Evolutionary conservation across 371 early-diverging fungal species (phyloP).

Genomic region (Mortierella sp.): DNA sequence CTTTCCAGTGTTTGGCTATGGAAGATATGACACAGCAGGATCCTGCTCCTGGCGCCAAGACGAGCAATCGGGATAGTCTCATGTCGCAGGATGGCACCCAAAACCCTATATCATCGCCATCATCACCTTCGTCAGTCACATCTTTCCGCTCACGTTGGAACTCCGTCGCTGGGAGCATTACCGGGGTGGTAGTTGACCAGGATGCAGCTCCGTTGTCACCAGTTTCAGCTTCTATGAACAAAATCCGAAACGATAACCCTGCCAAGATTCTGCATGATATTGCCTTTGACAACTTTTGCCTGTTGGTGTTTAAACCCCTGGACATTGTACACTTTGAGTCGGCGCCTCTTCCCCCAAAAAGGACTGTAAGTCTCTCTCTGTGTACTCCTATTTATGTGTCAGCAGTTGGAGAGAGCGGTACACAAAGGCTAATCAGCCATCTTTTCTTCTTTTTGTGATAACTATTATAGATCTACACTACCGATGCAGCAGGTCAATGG

Average conservation of each 20-base stretch:
- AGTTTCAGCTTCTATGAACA: slow-evolving; percentile 8
- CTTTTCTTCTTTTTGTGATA: background rate
- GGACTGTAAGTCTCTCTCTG: slow-evolving; percentile 59
- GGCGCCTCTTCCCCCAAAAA: slow-evolving; percentile 63
- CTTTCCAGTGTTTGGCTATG: slow-evolving; percentile 71
- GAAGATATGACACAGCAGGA: slow-evolving; percentile 58
- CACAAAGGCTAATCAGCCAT: background rate
- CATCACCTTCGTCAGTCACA: slow-evolving; percentile 48
- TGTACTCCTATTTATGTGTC: slow-evolving; percentile 5
- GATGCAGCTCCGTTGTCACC: slow-evolving; percentile 25
- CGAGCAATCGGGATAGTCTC: slow-evolving; percentile 34
- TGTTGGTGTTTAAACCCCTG: slow-evolving; percentile 75
- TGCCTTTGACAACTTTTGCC: slow-evolving; percentile 82
- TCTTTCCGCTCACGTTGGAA: slow-evolving; percentile 55
- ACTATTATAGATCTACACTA: slow-evolving; percentile 47
- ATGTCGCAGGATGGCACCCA: slow-evolving; percentile 52
- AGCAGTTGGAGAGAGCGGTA: too few species aligned
- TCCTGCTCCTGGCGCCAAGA: background rate
- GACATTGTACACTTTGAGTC: slow-evolving; percentile 75
- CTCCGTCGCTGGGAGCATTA: slow-evolving; percentile 4
- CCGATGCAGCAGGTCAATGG: slow-evolving; percentile 54
- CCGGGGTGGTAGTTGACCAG: background rate
- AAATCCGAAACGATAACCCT: slow-evolving; percentile 49
- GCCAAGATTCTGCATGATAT: slow-evolving; percentile 68
- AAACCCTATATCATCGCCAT: slow-evolving; percentile 41